Evolutionary conservation across 495 filamentous ascomycete species (phyloP).

Genomic region (Aspergillus egyptiacus): DNA sequence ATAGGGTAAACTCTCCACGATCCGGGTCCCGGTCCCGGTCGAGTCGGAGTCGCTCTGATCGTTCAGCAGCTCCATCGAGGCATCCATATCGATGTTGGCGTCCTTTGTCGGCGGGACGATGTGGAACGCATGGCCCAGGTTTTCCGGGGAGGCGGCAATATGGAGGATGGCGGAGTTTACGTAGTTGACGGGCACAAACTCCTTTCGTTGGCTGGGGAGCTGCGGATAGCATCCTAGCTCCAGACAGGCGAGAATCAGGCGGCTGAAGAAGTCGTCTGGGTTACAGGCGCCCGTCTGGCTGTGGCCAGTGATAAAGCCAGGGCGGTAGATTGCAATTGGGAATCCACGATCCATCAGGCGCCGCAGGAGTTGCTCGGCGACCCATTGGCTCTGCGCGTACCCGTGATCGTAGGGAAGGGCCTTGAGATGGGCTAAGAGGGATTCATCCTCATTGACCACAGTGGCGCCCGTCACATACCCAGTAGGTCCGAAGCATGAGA

Average conservation of each 20-base stretch:
- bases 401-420: slow-evolving; percentile 15
- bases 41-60: background rate
- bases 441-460: slow-evolving; percentile 12
- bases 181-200: background rate
- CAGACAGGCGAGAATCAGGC: slow-evolving; percentile 18
- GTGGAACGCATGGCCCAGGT: background rate
- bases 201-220: background rate
- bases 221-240: slow-evolving; percentile 15
- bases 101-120: background rate
- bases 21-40: too few relatives aligned
- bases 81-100: background rate
- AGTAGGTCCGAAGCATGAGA: background rate
- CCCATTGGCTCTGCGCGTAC: slow-evolving; percentile 23
- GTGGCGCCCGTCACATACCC: background rate
- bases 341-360: slow-evolving; percentile 13
- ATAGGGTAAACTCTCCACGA: too few relatives aligned
- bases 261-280: slow-evolving; percentile 23
- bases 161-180: background rate
- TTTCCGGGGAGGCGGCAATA: too few relatives aligned
- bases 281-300: slow-evolving; percentile 15
- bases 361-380: slow-evolving; percentile 20
- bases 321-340: slow-evolving; percentile 21
- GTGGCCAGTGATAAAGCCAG: slow-evolving; percentile 22
- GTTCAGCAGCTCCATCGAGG: background rate
- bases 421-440: slow-evolving; percentile 5